These are phyloP conservation scores for Myochromella boudieri DNA, from an alignment of 768 basidiomycete genomes.

Conservation along the genomic window DNA sequence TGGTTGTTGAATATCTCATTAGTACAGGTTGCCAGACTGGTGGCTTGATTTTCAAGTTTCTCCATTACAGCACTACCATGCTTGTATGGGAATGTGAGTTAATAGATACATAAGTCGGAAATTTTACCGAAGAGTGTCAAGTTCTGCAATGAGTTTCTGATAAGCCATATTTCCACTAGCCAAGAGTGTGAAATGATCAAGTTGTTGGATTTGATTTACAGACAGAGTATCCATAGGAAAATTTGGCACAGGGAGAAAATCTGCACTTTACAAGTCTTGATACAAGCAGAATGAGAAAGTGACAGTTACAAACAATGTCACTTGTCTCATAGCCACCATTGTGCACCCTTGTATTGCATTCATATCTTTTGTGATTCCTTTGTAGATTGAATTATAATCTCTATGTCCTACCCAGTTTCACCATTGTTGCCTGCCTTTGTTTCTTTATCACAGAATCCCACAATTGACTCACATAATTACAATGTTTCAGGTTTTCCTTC, in stretches of 20 bases:
- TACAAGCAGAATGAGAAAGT: not conserved
- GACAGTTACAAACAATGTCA: not conserved
- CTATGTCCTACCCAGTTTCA: not conserved
- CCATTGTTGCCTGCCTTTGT: too few relatives aligned
- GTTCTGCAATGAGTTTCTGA: not conserved
- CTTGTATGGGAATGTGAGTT: not conserved
- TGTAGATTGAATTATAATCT: not conserved
- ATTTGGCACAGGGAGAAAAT: not conserved
- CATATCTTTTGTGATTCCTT: not conserved
- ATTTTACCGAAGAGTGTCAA: not conserved
- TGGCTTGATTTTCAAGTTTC: not conserved
- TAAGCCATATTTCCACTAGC: not conserved
- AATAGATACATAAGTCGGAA: not conserved
- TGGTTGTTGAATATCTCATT: not conserved
- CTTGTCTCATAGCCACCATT: not conserved
- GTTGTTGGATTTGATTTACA: conserved; percentile 6
- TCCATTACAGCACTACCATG: not conserved
- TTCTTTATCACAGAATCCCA: too few relatives aligned
- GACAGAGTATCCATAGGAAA: not conserved
- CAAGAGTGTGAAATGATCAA: conserved; percentile 16
- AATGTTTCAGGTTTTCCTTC: too few relatives aligned
- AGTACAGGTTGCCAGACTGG: not conserved
- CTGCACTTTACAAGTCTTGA: not conserved
- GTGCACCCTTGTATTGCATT: not conserved
- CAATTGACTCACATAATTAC: too few relatives aligned